Conservation (phyloP, 1,284 basidiomycete genomes). For the Rhodotorula sp. region DNA sequence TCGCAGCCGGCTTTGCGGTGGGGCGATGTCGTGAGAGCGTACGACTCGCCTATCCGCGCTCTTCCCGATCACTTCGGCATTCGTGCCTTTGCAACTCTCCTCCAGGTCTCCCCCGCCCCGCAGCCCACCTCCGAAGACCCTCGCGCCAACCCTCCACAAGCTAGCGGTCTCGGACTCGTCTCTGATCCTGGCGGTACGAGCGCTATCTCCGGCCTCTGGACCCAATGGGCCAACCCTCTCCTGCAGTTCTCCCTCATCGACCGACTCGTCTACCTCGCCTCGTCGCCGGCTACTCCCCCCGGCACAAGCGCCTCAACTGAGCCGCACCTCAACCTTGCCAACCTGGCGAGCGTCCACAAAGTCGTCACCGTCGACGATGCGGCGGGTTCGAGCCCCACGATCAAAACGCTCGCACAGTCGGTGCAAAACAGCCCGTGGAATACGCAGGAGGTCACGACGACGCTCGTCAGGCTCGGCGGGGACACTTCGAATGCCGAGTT, state of each 20-base stretch:
- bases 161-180: conserved; percentile 15
- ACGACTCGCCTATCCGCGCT: conserved; percentile 71
- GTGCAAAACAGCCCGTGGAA: conserved; percentile 93
- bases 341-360: conserved; percentile 66
- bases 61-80: conserved; percentile 72
- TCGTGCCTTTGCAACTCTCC: conserved; percentile 70
- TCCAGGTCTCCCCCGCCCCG: conserved; percentile 58
- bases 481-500: conserved; percentile 9
- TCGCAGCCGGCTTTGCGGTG: conserved; percentile 52
- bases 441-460: conserved; percentile 83
- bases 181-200: conserved; percentile 21
- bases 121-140: not conserved
- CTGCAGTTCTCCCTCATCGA: conserved; percentile 85
- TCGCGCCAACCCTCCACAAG: conserved; percentile 14
- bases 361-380: conserved; percentile 85
- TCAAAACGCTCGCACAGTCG: conserved; percentile 75
- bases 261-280: conserved; percentile 70
- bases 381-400: conserved; percentile 65
- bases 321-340: conserved; percentile 75
- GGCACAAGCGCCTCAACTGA: not conserved
- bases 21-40: conserved; percentile 71
- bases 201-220: conserved; percentile 46
- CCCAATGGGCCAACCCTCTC: conserved; percentile 72
- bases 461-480: conserved; percentile 72
- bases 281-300: conserved; percentile 53